A percentile compares a stretch with the other conserved stretches of the same genome.
phyloP scores from a whole-genome alignment of 2,329 filamentous ascomycete species.

The Epichloe sibirici region DNA sequence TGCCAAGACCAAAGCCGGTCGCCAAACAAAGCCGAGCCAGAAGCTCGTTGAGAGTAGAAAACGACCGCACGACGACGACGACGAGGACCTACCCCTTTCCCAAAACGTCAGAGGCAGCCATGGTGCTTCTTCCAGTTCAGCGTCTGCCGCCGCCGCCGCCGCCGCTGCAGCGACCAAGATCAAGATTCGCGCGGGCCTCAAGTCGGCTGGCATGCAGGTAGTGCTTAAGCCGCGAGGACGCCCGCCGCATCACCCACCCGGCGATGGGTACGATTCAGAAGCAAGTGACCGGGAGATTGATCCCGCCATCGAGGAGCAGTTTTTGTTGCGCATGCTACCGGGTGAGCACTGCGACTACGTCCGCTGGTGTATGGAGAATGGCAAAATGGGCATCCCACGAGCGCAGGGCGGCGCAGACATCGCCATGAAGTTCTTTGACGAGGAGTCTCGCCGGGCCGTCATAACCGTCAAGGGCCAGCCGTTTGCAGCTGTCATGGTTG shows the following conservation, averaged over 20 bases:
- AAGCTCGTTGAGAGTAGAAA: conserved; percentile 49
- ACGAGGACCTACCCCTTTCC: conserved; percentile 31
- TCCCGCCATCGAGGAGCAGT: conserved; percentile 78
- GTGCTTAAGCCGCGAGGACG: conserved; percentile 54
- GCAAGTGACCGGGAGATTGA: conserved; percentile 82
- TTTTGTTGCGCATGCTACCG: conserved; percentile 78
- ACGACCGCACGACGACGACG: conserved; percentile 40
- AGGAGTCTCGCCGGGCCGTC: conserved; percentile 60
- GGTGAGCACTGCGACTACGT: conserved; percentile 80
- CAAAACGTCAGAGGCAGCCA: conserved; percentile 5
- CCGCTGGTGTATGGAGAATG: conserved; percentile 60
- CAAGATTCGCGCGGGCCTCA: conserved; percentile 33
- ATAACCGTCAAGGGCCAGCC: conserved; percentile 55
- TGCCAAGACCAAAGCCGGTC: conserved; percentile 46
- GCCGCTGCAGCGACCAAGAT: conserved; percentile 34
- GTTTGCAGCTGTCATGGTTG: conserved; percentile 70
- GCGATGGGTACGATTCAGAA: conserved; percentile 93
- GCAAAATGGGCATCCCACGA: conserved; percentile 57
- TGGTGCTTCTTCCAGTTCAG: neutral
- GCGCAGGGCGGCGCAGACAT: conserved; percentile 63
- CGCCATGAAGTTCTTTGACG: conserved; percentile 65
- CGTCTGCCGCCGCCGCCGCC: conserved; percentile 13
- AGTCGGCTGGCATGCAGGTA: conserved; percentile 24
- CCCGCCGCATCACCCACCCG: conserved; percentile 55
- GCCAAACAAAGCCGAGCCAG: conserved; percentile 46